Percentiles rank a stretch among this genome's conserved stretches.
Conservation (phyloP, 495 filamentous ascomycete species). For the Thermothielavioides terrestris region DNA sequence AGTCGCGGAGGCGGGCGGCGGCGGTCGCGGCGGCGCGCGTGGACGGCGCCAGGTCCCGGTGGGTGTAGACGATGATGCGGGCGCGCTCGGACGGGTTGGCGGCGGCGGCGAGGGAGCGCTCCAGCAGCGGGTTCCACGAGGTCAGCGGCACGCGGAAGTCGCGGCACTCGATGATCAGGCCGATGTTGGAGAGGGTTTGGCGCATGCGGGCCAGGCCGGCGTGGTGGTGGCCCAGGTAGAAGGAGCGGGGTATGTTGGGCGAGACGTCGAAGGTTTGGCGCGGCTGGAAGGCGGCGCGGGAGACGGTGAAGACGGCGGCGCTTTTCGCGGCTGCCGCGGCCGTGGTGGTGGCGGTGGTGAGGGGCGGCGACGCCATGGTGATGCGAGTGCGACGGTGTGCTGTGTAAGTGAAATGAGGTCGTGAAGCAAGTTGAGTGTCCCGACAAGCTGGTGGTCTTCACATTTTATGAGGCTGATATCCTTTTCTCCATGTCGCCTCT, state of each 20-base stretch:
- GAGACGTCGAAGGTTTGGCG: conserved; percentile 58
- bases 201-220: conserved; percentile 81
- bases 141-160: conserved; percentile 86
- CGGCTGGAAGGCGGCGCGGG: conserved; percentile 54
- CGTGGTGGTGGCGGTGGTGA: neutral
- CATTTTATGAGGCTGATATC: too few species aligned
- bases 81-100: conserved; percentile 40
- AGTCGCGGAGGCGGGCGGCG: conserved; percentile 12
- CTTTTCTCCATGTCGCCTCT: too few species aligned
- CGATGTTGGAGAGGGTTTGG: conserved; percentile 66
- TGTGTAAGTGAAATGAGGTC: neutral
- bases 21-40: neutral
- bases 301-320: conserved; percentile 15
- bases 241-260: conserved; percentile 68
- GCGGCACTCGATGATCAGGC: conserved; percentile 88
- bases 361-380: conserved; percentile 11
- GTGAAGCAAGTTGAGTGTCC: neutral
- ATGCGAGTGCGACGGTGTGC: neutral
- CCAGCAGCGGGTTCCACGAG: conserved; percentile 86
- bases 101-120: conserved; percentile 54
- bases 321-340: conserved; percentile 9
- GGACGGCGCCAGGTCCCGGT: conserved; percentile 59
- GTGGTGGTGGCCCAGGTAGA: conserved; percentile 93
- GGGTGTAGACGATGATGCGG: conserved; percentile 85
- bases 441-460: neutral